phyloP scores from a whole-genome alignment of 768 basidiomycete species.

The Boletales sp. region DNA sequence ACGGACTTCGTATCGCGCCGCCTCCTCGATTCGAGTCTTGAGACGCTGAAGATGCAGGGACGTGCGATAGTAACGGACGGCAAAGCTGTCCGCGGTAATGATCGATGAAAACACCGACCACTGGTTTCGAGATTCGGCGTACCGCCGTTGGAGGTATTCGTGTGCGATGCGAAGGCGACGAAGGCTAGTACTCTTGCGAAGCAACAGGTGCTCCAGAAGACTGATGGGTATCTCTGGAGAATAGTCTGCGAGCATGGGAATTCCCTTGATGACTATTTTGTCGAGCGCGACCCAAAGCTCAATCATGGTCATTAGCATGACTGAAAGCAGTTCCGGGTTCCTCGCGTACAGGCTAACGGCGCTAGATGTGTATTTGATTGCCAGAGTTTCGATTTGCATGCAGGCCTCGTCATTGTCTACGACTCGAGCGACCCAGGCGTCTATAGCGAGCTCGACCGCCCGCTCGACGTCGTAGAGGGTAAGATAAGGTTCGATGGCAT shows the following conservation, averaged over 20 bases:
- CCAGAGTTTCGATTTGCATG: constrained; percentile 24
- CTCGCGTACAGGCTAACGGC: constrained; percentile 27
- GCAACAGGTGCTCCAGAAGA: constrained; percentile 41
- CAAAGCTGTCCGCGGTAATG: constrained; percentile 21
- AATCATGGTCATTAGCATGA: constrained; percentile 43
- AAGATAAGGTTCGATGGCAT: constrained; percentile 4
- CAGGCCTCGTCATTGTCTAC: constrained; percentile 21
- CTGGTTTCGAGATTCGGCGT: constrained; percentile 5
- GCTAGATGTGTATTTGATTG: constrained; percentile 21
- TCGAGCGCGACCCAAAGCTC: constrained; percentile 51
- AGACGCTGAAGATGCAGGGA: constrained; percentile 19
- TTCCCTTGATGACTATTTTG: constrained; percentile 26
- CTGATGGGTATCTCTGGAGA: constrained; percentile 41
- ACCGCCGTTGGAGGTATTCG: constrained; percentile 32
- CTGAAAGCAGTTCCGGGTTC: constrained; percentile 35
- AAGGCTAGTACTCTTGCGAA: constrained; percentile 31
- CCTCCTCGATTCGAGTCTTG: constrained; percentile 25
- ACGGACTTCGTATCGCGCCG: constrained; percentile 17
- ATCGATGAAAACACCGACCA: constrained; percentile 34
- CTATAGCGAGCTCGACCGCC: constrained; percentile 28
- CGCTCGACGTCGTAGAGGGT: constrained; percentile 38
- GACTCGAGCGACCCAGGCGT: constrained; percentile 29
- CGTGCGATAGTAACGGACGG: constrained; percentile 30
- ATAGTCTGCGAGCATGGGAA: constrained; percentile 40
- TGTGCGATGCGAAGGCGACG: constrained; percentile 25